phyloP scores from a whole-genome alignment of 2,329 filamentous ascomycete genomes.

The Colletotrichum sublineola region DNA sequence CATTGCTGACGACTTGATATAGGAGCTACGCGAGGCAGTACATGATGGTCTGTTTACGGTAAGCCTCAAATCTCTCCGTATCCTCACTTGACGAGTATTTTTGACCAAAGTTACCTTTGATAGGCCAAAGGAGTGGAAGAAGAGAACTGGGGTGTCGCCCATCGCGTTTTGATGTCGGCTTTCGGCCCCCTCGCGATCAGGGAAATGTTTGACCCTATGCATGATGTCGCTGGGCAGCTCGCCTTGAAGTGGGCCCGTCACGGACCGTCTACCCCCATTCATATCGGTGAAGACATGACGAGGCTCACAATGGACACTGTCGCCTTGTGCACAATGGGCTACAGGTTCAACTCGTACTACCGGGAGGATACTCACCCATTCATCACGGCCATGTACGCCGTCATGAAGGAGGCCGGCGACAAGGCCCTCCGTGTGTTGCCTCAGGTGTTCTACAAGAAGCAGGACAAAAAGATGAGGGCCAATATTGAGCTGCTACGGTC shows the following conservation, averaged over 20 bases:
- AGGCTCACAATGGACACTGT: slow-evolving; percentile 73
- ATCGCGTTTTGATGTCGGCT: slow-evolving; percentile 74
- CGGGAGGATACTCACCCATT: slow-evolving; percentile 51
- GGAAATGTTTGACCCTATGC: slow-evolving; percentile 67
- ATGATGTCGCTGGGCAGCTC: slow-evolving; percentile 65
- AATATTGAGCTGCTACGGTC: slow-evolving; percentile 67
- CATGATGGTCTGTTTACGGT: slow-evolving; percentile 50
- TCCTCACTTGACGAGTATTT: no score
- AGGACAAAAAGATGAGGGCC: slow-evolving; percentile 59
- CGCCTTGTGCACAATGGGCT: slow-evolving; percentile 70
- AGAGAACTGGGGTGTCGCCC: slow-evolving; percentile 62
- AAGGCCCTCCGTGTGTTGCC: slow-evolving; percentile 62
- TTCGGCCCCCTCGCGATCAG: slow-evolving; percentile 78
- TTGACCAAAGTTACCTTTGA: no score
- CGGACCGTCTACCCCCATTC: slow-evolving; percentile 59
- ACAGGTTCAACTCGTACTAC: slow-evolving; percentile 74
- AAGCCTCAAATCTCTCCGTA: background rate
- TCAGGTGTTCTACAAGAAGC: slow-evolving; percentile 60
- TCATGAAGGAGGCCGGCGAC: slow-evolving; percentile 67
- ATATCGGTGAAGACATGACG: slow-evolving; percentile 71
- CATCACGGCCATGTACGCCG: slow-evolving; percentile 71
- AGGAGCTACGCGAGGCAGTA: slow-evolving; percentile 70
- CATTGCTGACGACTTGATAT: background rate
- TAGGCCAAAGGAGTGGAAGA: slow-evolving; percentile 33
- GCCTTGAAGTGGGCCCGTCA: slow-evolving; percentile 67